These are phyloP conservation scores for Bremia lactucae DNA, from an alignment of 352 stramenopile genomes.

Conservation along the genomic window DNA sequence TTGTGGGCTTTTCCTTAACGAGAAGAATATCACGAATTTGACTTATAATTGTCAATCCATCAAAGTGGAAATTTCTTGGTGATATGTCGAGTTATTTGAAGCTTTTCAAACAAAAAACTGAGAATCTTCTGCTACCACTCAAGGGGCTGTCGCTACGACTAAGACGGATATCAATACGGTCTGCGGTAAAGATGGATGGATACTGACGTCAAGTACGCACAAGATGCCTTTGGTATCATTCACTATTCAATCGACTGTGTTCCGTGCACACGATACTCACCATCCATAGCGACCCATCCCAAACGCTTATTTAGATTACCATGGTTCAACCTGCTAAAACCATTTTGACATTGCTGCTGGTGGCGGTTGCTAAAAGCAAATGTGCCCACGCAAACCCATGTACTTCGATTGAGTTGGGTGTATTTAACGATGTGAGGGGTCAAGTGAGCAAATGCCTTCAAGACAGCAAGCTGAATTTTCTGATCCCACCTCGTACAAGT, in stretches of 20 bases:
- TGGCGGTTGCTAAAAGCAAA: constrained; percentile 3
- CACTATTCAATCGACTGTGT: constrained; percentile 12
- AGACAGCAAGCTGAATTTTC: constrained; percentile 29
- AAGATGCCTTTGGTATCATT: constrained; percentile 2
- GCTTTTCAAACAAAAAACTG: too few species aligned
- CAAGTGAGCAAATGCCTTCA: constrained; percentile 31
- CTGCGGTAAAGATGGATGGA: constrained; percentile 10
- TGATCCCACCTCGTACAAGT: constrained; percentile 24
- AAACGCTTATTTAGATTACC: too few species aligned
- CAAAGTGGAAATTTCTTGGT: too few species aligned
- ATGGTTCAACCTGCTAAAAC: too few species aligned
- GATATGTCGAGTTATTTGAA: too few species aligned
- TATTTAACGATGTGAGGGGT: constrained; percentile 31
- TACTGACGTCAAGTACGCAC: constrained; percentile 4
- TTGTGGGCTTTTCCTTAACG: too few species aligned
- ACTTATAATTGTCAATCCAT: too few species aligned
- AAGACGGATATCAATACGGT: too few species aligned
- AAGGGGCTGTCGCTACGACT: too few species aligned
- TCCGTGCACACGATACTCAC: constrained; percentile 8
- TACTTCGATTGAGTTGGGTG: constrained; percentile 24
- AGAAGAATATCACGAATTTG: too few species aligned
- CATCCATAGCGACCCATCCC: too few species aligned
- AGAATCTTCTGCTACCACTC: too few species aligned
- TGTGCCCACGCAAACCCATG: constrained; percentile 13
- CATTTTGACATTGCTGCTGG: constrained; percentile 1